Base-by-base conservation (phyloP, 2,329 filamentous ascomycete genomes). In the Colletotrichum musae region DNA sequence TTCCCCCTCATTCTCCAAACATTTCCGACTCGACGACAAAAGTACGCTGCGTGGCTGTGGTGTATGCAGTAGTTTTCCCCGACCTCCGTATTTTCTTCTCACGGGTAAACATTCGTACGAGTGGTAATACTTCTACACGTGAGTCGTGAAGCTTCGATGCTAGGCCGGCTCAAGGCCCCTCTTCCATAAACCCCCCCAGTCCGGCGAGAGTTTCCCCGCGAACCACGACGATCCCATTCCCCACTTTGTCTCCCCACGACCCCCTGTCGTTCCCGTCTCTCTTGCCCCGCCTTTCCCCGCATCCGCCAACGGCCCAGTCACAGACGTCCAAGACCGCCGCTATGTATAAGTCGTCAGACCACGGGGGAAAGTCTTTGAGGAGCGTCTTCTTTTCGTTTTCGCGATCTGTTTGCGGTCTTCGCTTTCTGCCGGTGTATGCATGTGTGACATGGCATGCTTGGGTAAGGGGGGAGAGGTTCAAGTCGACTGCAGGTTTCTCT, bases 121-220 rank as follows among this genome's bases (percentile, higher is more conserved):
- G 3, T 24, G 3, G 21, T 2, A 24, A 24, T 24, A 24, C 21
- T 24, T 2, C 21, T 24, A 24, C 21, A 2, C 21, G 21, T 24
- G 21, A 24, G 21, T 24, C 21, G 21, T 24, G 43, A 16, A 47
- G 45, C 15, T 9, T 47, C 16, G 45, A 47, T n/a, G 45, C 18
- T 6, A 5, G 43, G 43, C 16, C 15, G 43, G 16, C 24, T 21
- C 24, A 45, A 6, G 15, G 10, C 45, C 45, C 21, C 21, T 24
- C 21, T 24, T 24, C 21, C 21, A 24, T 24, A 2, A 47, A 18
- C 18, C 32, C 41, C 41, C 60, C 56, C 36, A 56, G 57, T 18
- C 39, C 67, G 62, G 67, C 36, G 43, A 65, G 47, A 67, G 39
- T 67, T 70, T 70, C 62, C 67, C 67, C 67, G 67, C 67, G 57